Conservation (phyloP, 805 yeast species). For the Pichia rugopelliculosa region DNA sequence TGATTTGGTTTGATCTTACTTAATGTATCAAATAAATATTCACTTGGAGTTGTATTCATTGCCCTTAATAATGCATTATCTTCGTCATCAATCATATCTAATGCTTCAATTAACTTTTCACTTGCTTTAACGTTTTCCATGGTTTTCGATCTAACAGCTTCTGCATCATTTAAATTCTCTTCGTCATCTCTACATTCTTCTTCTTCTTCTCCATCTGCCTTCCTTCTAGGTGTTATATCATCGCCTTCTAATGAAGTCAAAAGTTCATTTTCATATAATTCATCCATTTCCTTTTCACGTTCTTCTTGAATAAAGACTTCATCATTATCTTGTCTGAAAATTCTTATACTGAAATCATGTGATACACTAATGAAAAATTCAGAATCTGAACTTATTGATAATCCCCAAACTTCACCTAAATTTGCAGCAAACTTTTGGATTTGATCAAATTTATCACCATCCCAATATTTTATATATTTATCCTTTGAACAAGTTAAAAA, state of each 20-base stretch:
- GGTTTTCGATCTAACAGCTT: slow-evolving; percentile 72
- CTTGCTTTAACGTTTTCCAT: slow-evolving; percentile 91
- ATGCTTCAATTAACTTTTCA: slow-evolving; percentile 84
- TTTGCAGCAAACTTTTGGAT: slow-evolving; percentile 83
- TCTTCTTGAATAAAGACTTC: slow-evolving; percentile 97
- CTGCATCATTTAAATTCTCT: slow-evolving; percentile 45
- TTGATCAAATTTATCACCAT: slow-evolving; percentile 93
- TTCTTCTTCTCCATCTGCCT: slow-evolving; percentile 29
- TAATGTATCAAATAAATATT: slow-evolving; percentile 69
- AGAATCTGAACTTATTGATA: slow-evolving; percentile 72
- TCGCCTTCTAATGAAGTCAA: slow-evolving; percentile 63
- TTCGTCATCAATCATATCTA: slow-evolving; percentile 74
- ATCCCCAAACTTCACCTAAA: slow-evolving; percentile 89
- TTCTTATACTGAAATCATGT: slow-evolving; percentile 87
- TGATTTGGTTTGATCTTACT: slow-evolving; percentile 72
- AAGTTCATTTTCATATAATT: slow-evolving; percentile 75
- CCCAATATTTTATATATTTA: slow-evolving; percentile 91
- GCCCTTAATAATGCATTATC: slow-evolving; percentile 71
- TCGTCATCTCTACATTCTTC: too few species aligned
- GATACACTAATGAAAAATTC: slow-evolving; percentile 70
- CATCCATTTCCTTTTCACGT: slow-evolving; percentile 92
- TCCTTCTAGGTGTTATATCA: slow-evolving; percentile 30
- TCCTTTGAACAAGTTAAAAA: slow-evolving; percentile 90
- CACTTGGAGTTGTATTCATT: slow-evolving; percentile 60
- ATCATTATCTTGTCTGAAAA: slow-evolving; percentile 93